These are phyloP conservation scores for Caulochytrium protostelioides DNA, from an alignment of 371 early-diverging fungal genomes.

Conservation along the genomic window DNA sequence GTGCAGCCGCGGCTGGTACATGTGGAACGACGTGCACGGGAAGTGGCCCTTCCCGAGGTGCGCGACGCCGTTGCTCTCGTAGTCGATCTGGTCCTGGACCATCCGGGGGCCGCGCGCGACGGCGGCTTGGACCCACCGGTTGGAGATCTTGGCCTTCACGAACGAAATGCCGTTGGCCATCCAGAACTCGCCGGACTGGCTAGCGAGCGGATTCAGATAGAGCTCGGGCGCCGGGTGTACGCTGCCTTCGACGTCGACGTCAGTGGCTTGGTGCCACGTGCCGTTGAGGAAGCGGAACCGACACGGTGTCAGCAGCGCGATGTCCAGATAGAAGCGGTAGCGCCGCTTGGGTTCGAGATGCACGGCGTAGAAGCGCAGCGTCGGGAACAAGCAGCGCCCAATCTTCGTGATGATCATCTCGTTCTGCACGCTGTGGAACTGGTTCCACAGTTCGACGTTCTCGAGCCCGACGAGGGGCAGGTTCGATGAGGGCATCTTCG, in stretches of 20 bases:
- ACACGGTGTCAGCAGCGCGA: slow-evolving; percentile 12
- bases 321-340: slow-evolving; percentile 19
- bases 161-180: slow-evolving; percentile 14
- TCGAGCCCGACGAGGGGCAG: slow-evolving; percentile 11
- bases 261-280: slow-evolving; percentile 10
- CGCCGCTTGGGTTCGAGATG: slow-evolving; percentile 12
- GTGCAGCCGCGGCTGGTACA: slow-evolving; percentile 22
- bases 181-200: slow-evolving; percentile 14
- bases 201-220: slow-evolving; percentile 13
- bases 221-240: slow-evolving; percentile 1
- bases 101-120: neutral
- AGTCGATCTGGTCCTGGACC: neutral
- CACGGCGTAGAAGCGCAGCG: slow-evolving; percentile 10
- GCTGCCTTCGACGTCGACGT: neutral
- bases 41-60: slow-evolving; percentile 10
- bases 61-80: neutral
- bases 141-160: slow-evolving; percentile 23
- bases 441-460: slow-evolving; percentile 15
- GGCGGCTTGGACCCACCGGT: slow-evolving; percentile 4
- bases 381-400: slow-evolving; percentile 31
- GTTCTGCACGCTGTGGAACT: slow-evolving; percentile 13
- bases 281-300: slow-evolving; percentile 14
- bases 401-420: slow-evolving; percentile 35
- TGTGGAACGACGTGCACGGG: slow-evolving; percentile 17
- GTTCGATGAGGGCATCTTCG: too few species aligned